Percentiles rank a stretch among this genome's conserved stretches.
Evolutionary conservation across 2,329 filamentous ascomycete species (phyloP).

Genomic region (Botrytis cinerea): DNA sequence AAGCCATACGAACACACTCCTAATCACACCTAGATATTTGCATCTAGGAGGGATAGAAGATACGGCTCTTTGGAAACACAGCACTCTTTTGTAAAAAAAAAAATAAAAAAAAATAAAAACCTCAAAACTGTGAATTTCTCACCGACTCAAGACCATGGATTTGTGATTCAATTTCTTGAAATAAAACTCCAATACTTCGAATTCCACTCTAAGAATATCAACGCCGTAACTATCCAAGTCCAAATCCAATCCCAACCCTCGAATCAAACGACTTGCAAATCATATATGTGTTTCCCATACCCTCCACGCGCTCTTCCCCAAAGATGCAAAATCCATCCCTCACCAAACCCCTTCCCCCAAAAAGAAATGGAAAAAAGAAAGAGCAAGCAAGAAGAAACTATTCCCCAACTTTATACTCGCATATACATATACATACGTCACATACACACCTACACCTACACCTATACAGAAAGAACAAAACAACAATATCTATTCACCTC

Average conservation of each 20-base stretch:
- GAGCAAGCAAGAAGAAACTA: too few species aligned
- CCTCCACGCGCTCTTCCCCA: too few species aligned
- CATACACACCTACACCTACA: too few species aligned
- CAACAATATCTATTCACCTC: not conserved
- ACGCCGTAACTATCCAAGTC: not conserved
- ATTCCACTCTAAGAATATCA: not conserved
- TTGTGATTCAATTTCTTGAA: not conserved
- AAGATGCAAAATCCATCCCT: not conserved
- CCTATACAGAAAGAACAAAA: too few species aligned
- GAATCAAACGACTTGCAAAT: too few species aligned
- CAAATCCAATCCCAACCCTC: not conserved
- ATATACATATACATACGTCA: too few species aligned
- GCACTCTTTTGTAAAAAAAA: not conserved
- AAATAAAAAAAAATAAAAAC: too few species aligned
- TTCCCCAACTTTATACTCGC: too few species aligned
- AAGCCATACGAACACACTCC: not conserved
- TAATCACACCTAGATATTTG: accelerated
- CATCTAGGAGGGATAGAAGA: not conserved
- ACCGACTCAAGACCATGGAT: not conserved
- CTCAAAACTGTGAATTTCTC: not conserved
- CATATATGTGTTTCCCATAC: not conserved
- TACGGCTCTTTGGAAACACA: not conserved
- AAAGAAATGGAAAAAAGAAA: too few species aligned
- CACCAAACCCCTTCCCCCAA: not conserved
- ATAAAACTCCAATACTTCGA: not conserved